phyloP scores from a whole-genome alignment of 495 filamentous ascomycete genomes.

The Massariosphaeria phaeospora region DNA sequence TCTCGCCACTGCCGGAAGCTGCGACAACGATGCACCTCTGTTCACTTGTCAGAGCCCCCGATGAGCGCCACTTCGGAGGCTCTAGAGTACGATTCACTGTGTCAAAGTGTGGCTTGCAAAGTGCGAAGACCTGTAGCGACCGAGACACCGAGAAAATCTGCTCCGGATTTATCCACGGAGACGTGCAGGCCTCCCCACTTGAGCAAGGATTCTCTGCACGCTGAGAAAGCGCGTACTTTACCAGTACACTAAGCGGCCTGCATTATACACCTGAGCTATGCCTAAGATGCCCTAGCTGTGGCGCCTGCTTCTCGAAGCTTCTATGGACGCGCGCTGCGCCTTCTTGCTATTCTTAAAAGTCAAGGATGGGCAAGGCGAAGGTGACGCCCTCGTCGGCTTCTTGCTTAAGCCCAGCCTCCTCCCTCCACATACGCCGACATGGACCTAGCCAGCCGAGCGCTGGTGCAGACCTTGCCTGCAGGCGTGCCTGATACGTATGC shows the following conservation, averaged over 20 bases:
- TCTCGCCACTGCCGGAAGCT: background rate
- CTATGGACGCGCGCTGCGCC: background rate
- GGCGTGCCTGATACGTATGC: constrained; percentile 4
- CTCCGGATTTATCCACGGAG: too few species aligned
- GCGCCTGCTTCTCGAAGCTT: background rate
- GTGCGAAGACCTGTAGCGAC: background rate
- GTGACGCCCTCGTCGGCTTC: background rate
- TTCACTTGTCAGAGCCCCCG: background rate
- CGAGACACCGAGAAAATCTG: too few species aligned
- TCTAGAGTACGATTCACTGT: background rate
- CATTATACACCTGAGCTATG: background rate
- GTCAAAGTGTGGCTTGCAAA: background rate
- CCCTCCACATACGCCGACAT: background rate
- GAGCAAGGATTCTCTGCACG: too few species aligned
- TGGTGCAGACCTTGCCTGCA: background rate
- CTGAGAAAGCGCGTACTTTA: background rate
- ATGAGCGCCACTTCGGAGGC: background rate
- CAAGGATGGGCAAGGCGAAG: background rate
- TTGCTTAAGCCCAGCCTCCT: background rate
- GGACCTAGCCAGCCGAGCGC: constrained; percentile 4
- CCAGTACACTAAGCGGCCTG: background rate
- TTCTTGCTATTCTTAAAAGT: background rate
- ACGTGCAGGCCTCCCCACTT: too few species aligned
- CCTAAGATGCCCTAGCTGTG: background rate
- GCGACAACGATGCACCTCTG: background rate